A percentile compares a stretch with the other conserved stretches of the same genome.
Conservation (phyloP, 768 basidiomycete genomes). For the Gloeophyllum trabeum region DNA sequence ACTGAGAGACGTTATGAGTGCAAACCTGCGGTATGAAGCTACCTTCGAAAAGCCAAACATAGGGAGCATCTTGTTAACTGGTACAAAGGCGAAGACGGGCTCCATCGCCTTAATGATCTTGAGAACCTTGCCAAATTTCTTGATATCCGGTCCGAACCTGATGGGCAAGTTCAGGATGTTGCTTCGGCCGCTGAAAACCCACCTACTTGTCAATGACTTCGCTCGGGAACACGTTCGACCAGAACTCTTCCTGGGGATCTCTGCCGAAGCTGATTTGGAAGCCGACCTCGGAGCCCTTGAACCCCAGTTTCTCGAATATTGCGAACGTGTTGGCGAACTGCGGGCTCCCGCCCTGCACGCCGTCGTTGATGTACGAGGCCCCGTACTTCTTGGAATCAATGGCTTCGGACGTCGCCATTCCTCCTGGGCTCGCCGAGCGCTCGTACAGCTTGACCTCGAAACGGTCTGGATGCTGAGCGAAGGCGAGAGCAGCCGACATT, state of each 20-base stretch:
- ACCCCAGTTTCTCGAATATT: constrained; percentile 22
- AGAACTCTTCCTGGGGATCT: constrained; percentile 23
- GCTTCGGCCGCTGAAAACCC: too few relatives aligned
- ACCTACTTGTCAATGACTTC: constrained; percentile 16
- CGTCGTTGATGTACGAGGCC: constrained; percentile 24
- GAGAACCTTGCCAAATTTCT: constrained; percentile 20
- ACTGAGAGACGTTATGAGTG: too few relatives aligned
- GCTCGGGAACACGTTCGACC: constrained; percentile 27
- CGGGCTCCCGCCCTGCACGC: constrained; percentile 23
- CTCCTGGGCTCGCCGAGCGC: too few relatives aligned
- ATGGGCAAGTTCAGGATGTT: too few relatives aligned
- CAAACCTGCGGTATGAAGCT: too few relatives aligned
- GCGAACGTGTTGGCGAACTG: constrained; percentile 23
- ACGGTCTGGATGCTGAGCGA: too few relatives aligned
- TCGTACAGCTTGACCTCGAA: too few relatives aligned
- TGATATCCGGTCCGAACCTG: constrained; percentile 19
- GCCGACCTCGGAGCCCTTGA: constrained; percentile 18
- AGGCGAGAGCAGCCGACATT: too few relatives aligned
- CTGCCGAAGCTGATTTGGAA: constrained; percentile 26
- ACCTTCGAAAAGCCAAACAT: constrained; percentile 23
- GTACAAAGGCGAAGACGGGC: constrained; percentile 19
- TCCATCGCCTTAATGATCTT: constrained; percentile 21
- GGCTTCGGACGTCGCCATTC: constrained; percentile 23
- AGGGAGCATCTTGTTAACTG: constrained; percentile 21
- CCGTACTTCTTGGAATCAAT: constrained; percentile 19